Evolutionary conservation across 2,329 filamentous ascomycete species (phyloP).

Genomic region (Lachnum nothofagi): DNA sequence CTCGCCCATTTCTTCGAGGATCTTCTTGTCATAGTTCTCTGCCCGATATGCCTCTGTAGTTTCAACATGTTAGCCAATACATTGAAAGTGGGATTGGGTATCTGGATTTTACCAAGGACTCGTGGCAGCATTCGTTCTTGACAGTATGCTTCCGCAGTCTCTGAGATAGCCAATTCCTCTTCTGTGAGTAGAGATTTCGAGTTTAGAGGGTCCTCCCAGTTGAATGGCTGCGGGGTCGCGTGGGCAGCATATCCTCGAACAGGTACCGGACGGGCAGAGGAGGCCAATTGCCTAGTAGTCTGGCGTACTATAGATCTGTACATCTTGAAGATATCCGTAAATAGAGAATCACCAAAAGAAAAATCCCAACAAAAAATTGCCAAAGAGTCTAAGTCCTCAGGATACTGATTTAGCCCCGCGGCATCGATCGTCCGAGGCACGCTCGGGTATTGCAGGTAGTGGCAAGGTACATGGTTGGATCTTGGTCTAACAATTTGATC

Average conservation of each 20-base stretch:
- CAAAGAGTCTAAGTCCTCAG: not conserved
- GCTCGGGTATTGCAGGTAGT: not conserved
- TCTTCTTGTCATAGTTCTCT: constrained; percentile 79
- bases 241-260: constrained; percentile 28
- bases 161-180: constrained; percentile 82
- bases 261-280: constrained; percentile 17
- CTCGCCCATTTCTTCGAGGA: constrained; percentile 87
- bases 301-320: constrained; percentile 27
- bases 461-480: not conserved
- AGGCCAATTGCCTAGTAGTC: constrained; percentile 22
- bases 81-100: constrained; percentile 4
- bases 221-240: constrained; percentile 49
- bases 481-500: not conserved
- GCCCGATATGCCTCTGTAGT: constrained; percentile 73
- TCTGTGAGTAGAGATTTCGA: constrained; percentile 74
- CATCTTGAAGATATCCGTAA: constrained; percentile 27
- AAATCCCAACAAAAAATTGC: constrained; percentile 4
- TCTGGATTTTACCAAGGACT: constrained; percentile 64
- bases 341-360: no score
- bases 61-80: constrained; percentile 5
- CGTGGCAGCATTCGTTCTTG: constrained; percentile 82
- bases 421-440: not conserved
- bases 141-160: constrained; percentile 89
- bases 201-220: constrained; percentile 87
- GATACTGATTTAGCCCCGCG: constrained; percentile 3